Percentiles rank a stretch among this genome's conserved stretches.
These are phyloP conservation scores for Rosa lucieae DNA, from an alignment of 306 rosid genomes.

Conservation along the genomic window DNA sequence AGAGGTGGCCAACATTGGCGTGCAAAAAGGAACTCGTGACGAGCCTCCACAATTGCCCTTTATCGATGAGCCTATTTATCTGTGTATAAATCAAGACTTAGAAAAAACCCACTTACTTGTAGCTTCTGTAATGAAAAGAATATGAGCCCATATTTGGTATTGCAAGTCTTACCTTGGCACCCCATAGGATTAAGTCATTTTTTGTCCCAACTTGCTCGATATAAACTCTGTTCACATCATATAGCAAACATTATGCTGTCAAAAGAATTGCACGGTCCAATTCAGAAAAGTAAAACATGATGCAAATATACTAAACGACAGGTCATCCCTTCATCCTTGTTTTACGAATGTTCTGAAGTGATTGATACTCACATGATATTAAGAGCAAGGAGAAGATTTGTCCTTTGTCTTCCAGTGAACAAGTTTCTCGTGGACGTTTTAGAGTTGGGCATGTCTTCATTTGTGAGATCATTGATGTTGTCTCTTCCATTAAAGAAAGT, in stretches of 20 bases:
- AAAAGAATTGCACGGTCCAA: too few relatives aligned
- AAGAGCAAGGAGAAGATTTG: constrained; percentile 72
- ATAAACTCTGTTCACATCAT: constrained; percentile 51
- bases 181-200: constrained; percentile 75
- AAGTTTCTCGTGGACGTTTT: constrained; percentile 39
- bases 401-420: constrained; percentile 60
- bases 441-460: constrained; percentile 38
- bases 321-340: too few relatives aligned
- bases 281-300: too few relatives aligned
- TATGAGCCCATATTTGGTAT: constrained; percentile 12
- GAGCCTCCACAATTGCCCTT: constrained; percentile 91
- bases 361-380: constrained; percentile 81
- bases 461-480: constrained; percentile 40
- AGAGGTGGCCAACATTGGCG: constrained; percentile 77
- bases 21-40: constrained; percentile 82
- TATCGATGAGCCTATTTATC: constrained; percentile 70
- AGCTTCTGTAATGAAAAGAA: background rate
- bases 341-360: too few relatives aligned
- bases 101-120: background rate
- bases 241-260: background rate
- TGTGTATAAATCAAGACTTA: too few relatives aligned
- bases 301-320: too few relatives aligned
- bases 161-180: constrained; percentile 40
- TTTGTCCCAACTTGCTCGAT: constrained; percentile 69
- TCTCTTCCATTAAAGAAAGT: constrained; percentile 57